Evolutionary conservation across 768 basidiomycete species (phyloP), one percentile per base, ranked within the genome.

Genomic region (Lentinula boryana): DNA sequence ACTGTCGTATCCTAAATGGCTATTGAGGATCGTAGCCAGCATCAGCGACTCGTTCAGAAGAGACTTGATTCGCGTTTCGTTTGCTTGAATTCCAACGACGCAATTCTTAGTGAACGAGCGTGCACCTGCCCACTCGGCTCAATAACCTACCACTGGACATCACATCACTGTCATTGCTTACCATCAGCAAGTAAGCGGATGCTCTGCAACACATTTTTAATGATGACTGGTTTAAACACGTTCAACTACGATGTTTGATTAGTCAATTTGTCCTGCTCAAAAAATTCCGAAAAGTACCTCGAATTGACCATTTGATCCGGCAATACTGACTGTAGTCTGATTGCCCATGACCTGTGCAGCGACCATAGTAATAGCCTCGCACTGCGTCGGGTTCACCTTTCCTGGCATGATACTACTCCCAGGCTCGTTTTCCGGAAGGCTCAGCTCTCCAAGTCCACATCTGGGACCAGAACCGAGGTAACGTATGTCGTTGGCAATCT

Each of bases 381-480:
- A 98, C 72, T 99, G 97, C 5, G 97, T 99, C 8, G 97, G 97
- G 77, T 99, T 99, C 61, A 99, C 97, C 78, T 99, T 98, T 62
- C 97, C 97, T 4, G 95, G 97, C 97, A 99, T 99, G 76, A 99
- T 98, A 62, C 93, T 96, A 69, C 93, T 95, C 51, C 97, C 97
- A 50, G 97, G 97, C 75, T 99, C 97, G 74, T 99, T 99, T 77
- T 98, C 97, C 9, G 97, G 97, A 53, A 98, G 76, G 68, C 83
- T 87, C 38, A 99, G 79, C 74, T 99, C 97, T 27, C 97, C 97
- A 48, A 99, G 83, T 60, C 97, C 97, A 68, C 97, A 99, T 49
- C 97, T 89, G 60, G 97, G 97, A 59, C 97, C 97, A 51, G 96
- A 98, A 21, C 88, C 96, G 66, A 99, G 89, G 82, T 90, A 98